phyloP scores from a whole-genome alignment of 371 early-diverging fungal species.

The Smittium mucronatum region DNA sequence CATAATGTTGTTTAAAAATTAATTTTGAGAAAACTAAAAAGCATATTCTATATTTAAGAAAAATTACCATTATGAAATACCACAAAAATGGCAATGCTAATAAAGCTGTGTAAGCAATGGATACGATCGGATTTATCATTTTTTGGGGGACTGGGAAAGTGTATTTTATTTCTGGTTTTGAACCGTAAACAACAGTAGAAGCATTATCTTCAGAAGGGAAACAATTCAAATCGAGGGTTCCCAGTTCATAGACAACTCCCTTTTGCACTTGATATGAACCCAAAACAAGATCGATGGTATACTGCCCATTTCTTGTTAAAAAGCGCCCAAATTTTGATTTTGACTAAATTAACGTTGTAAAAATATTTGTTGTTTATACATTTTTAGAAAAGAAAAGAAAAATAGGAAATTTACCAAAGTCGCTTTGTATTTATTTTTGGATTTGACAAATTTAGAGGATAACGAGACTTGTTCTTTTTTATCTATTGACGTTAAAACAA shows the following conservation, averaged over 20 bases:
- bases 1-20: not conserved
- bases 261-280: constrained; percentile 20
- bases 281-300: constrained; percentile 23
- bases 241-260: constrained; percentile 24
- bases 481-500: constrained; percentile 19
- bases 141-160: constrained; percentile 26
- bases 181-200: constrained; percentile 13
- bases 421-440: constrained; percentile 19
- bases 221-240: constrained; percentile 16
- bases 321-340: constrained; percentile 5
- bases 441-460: constrained; percentile 15
- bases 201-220: not conserved
- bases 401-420: constrained; percentile 20
- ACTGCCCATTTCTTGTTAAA: constrained; percentile 17
- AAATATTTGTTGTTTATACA: not conserved
- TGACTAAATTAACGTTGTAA: not conserved
- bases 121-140: constrained; percentile 24
- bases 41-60: not conserved
- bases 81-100: constrained; percentile 18
- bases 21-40: not conserved
- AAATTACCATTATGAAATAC: constrained; percentile 14
- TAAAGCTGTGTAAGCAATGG: constrained; percentile 21
- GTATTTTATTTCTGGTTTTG: constrained; percentile 24
- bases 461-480: constrained; percentile 18
- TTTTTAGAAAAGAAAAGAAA: not conserved